A percentile compares a stretch with the other conserved stretches of the same genome.
Conservation (phyloP, 1,284 basidiomycete genomes). For the Cystobasidium pallidum region DNA sequence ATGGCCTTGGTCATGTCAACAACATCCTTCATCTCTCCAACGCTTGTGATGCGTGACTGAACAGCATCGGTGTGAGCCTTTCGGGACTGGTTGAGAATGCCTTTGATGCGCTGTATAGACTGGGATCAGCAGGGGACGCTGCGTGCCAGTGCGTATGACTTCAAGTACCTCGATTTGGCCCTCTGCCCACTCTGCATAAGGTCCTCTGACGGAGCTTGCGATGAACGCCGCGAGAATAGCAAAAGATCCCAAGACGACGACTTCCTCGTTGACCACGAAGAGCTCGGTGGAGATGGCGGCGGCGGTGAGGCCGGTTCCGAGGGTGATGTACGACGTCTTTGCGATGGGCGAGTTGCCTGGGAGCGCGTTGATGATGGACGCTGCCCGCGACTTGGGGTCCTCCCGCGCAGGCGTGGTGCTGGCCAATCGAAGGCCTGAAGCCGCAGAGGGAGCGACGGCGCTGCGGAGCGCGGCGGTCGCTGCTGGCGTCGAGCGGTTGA, state of each 20-base stretch:
- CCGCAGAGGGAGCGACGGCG: conserved; percentile 12
- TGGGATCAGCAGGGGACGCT: background rate
- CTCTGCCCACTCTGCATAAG: conserved; percentile 92
- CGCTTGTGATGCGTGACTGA: conserved; percentile 86
- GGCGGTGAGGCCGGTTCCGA: conserved; percentile 86
- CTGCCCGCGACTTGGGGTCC: conserved; percentile 81
- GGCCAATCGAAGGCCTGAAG: conserved; percentile 29
- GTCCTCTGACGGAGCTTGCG: conserved; percentile 75
- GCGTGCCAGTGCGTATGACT: too few relatives aligned
- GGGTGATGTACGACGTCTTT: conserved; percentile 85
- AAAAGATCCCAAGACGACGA: conserved; percentile 71
- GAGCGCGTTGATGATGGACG: conserved; percentile 86
- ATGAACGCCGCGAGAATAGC: conserved; percentile 81
- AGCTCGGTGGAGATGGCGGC: conserved; percentile 96
- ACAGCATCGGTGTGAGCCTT: conserved; percentile 91
- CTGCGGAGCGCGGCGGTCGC: conserved; percentile 5
- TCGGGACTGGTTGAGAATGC: conserved; percentile 79
- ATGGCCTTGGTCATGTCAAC: conserved; percentile 85
- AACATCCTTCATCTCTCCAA: conserved; percentile 92
- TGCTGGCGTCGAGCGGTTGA: conserved; percentile 11
- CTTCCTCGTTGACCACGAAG: conserved; percentile 96
- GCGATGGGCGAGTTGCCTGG: conserved; percentile 85
- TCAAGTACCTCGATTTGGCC: conserved; percentile 68
- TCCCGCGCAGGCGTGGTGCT: conserved; percentile 15
- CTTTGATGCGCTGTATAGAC: conserved; percentile 66